Evolutionary conservation across 2,329 filamentous ascomycete genomes (phyloP).

Genomic region (Xylaria polymorpha): DNA sequence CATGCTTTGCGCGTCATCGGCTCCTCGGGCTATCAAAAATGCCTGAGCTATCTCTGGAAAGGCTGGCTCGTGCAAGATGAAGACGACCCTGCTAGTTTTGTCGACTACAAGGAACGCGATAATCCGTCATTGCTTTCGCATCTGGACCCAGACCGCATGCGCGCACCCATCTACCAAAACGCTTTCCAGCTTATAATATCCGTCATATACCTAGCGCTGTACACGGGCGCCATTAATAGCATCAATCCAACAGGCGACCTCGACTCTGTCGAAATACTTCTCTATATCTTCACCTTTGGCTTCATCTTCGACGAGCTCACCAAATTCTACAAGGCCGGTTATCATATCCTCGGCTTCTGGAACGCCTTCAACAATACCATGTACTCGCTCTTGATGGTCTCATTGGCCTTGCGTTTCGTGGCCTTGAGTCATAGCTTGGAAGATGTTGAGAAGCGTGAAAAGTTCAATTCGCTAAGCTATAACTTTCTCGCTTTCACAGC

Average conservation of each 20-base stretch:
- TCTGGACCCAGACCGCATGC: conserved; percentile 93
- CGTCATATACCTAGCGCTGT: conserved; percentile 83
- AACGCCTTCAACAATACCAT: conserved; percentile 91
- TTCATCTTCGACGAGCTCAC: conserved; percentile 88
- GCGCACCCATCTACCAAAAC: conserved; percentile 93
- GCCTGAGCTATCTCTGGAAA: conserved; percentile 90
- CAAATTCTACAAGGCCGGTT: conserved; percentile 95
- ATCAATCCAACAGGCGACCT: conserved; percentile 87
- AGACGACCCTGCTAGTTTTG: conserved; percentile 86
- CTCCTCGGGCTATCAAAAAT: conserved; percentile 95
- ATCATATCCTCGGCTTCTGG: conserved; percentile 94
- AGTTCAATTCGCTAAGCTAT: conserved; percentile 86
- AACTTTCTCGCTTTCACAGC: conserved; percentile 94
- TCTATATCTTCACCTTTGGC: conserved; percentile 92
- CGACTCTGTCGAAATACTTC: conserved; percentile 82
- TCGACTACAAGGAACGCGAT: conserved; percentile 86
- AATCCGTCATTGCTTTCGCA: conserved; percentile 82
- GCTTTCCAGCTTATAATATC: conserved; percentile 87
- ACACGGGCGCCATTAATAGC: conserved; percentile 92
- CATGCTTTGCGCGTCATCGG: conserved; percentile 91
- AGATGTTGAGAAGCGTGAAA: conserved; percentile 63
- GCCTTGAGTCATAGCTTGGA: conserved; percentile 72
- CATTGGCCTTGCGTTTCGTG: conserved; percentile 81
- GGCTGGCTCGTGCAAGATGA: conserved; percentile 98
- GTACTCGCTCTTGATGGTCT: conserved; percentile 81